Evolutionary conservation across 148 eudicot genomes (phyloP).

Genomic region (Fagopyrum homotropicum): DNA sequence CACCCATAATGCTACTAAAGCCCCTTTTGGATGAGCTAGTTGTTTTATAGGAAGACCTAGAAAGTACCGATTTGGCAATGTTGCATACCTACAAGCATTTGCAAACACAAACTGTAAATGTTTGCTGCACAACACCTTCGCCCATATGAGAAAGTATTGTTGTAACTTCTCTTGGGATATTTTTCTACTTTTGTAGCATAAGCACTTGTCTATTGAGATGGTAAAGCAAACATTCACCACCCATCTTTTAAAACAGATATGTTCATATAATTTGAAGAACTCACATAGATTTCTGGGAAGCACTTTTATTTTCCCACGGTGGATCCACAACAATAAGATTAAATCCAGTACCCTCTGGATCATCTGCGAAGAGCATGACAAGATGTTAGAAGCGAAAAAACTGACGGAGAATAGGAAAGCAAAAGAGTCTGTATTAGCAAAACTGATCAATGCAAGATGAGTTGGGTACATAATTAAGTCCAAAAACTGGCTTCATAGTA

Average conservation of each 20-base stretch:
- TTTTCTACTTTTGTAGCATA: background rate
- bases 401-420: background rate
- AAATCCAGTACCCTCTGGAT: constrained; percentile 52
- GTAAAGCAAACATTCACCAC: constrained; percentile 1
- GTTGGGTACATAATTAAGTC: background rate
- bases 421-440: background rate
- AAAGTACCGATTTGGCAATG: constrained; percentile 85
- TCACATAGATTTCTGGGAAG: constrained; percentile 75
- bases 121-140: background rate
- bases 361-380: constrained; percentile 39
- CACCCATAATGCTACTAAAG: constrained; percentile 89
- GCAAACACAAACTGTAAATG: constrained; percentile 8
- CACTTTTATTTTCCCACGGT: constrained; percentile 98
- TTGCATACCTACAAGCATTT: constrained; percentile 58
- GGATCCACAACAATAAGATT: constrained; percentile 86
- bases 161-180: background rate
- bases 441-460: background rate
- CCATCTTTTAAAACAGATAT: background rate
- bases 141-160: background rate
- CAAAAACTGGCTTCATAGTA: background rate
- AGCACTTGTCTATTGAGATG: background rate
- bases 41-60: constrained; percentile 65
- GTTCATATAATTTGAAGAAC: constrained; percentile 17
- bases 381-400: background rate
- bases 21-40: constrained; percentile 67